phyloP scores from a whole-genome alignment of 2,329 filamentous ascomycete species.

The Calonectria henricotiae region DNA sequence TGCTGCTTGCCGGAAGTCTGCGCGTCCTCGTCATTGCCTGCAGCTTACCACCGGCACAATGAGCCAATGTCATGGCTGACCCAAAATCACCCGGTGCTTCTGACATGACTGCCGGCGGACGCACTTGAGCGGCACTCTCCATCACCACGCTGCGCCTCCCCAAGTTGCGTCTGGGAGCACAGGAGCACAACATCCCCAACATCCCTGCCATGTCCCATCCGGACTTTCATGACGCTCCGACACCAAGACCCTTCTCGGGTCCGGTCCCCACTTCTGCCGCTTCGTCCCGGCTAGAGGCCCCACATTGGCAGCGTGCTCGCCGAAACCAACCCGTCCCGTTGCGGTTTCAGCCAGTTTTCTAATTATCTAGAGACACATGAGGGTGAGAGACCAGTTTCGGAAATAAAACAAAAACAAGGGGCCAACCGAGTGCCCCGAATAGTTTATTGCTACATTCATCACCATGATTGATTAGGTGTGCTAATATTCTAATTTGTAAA shows the following conservation, averaged over 20 bases:
- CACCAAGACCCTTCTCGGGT: conserved; percentile 6
- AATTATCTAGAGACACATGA: conserved; percentile 5
- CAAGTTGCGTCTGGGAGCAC: neutral
- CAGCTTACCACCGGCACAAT: conserved; percentile 27
- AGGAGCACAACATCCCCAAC: neutral
- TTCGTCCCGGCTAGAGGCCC: neutral
- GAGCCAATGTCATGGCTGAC: conserved; percentile 20
- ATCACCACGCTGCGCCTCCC: neutral
- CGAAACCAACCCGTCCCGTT: conserved; percentile 25
- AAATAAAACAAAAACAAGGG: conserved; percentile 28
- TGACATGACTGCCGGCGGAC: conserved; percentile 3
- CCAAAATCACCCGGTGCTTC: conserved; percentile 27
- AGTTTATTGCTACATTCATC: conserved; percentile 45
- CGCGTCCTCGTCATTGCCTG: conserved; percentile 44
- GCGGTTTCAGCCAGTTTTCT: neutral
- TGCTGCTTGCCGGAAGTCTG: conserved; percentile 23
- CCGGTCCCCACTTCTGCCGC: conserved; percentile 33
- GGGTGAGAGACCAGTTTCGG: conserved; percentile 30
- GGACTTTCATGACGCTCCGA: conserved; percentile 9
- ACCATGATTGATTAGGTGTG: conserved; percentile 38
- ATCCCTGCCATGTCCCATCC: conserved; percentile 5
- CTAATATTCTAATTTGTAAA: conserved; percentile 51
- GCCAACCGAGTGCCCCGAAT: conserved; percentile 37
- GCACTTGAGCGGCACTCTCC: conserved; percentile 5
- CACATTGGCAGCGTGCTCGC: conserved; percentile 10